Base-by-base conservation (phyloP, 441 rosid genomes). In the Pelargonium cotyledonis region DNA sequence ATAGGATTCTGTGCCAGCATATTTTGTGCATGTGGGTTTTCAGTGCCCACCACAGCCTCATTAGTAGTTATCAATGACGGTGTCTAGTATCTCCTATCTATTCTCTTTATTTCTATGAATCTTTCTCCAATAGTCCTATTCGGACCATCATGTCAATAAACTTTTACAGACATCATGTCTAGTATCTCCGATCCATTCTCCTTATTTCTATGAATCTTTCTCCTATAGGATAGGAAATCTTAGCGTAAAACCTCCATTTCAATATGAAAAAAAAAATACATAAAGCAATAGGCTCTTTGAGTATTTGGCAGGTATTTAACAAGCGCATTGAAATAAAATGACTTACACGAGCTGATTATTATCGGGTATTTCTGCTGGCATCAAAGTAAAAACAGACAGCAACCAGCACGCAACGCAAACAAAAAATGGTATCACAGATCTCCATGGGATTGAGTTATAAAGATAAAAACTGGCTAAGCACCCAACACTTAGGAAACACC, bases 321-420 rank as follows among this genome's bases (percentile, higher is more conserved):
- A 53, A 53, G 60, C 19, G 23, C 3, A 19, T 55, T 16, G 6
- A 55, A 55, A 16, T 19, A 47, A 77, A 73, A 66, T 18, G 70
- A 81, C 97, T 79, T 83, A 91, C 97, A 94, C 99, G 70, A 91
- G 73, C 67, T 73, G 83, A 81, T 89, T 94, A 71, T 89, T 88
- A 74, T 94, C 96, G 10, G 97, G 99, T 78, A 94, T 94, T 81
- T 94, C 99, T 41, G 97, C 99, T 6, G 96, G 99, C 97, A 91
- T 89, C 82, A 87, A 76, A 64, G 97, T 94, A 75, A 94, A 91
- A 69, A 84, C 75, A 73, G 96, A 91, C 63, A 91, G 69, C 81
- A 85, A 85, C 91, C 94, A 91, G 82, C 94, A 91, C 8, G 95
- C 70, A 57, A 80, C 55, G 72, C 90, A 86, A 70, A 87, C 87